Conservation (phyloP, 2,329 filamentous ascomycete species). For the Diaporthe velutina region DNA sequence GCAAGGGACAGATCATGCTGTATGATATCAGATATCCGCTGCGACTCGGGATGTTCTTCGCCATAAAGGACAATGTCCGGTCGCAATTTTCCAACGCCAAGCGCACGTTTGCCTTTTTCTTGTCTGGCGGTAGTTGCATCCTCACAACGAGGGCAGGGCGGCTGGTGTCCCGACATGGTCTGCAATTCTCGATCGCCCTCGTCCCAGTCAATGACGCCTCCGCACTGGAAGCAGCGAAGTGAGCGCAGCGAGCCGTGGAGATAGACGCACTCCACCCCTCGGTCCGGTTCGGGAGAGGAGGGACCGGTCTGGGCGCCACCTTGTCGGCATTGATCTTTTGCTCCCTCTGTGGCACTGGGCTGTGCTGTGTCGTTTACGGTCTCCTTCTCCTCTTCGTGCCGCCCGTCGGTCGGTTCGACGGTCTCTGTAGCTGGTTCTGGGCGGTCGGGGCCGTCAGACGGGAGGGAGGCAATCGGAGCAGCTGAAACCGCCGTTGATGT, state of each 20-base stretch:
- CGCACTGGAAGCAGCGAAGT: conserved; percentile 74
- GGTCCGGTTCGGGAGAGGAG: conserved; percentile 46
- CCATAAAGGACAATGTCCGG: conserved; percentile 83
- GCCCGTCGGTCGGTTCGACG: not conserved
- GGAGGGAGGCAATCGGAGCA: not conserved
- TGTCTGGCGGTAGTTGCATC: conserved; percentile 72
- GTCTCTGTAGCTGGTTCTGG: not conserved
- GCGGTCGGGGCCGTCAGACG: not conserved
- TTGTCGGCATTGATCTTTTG: conserved; percentile 20
- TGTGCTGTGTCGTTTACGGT: conserved; percentile 37
- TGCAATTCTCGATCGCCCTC: conserved; percentile 66
- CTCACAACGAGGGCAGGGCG: conserved; percentile 75
- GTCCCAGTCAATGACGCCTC: conserved; percentile 71
- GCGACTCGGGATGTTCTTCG: conserved; percentile 78
- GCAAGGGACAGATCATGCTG: conserved; percentile 75
- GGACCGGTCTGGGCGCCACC: conserved; percentile 24
- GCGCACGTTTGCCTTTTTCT: conserved; percentile 74
- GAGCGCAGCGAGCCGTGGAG: conserved; percentile 77
- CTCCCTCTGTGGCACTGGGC: conserved; percentile 33
- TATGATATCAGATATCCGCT: conserved; percentile 76
- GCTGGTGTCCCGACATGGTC: conserved; percentile 74
- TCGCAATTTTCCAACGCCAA: conserved; percentile 76
- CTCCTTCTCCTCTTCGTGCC: not conserved
- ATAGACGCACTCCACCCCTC: conserved; percentile 75
- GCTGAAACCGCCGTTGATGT: not conserved